Conservation (phyloP, 306 rosid genomes). For the Vachellia collinsii region DNA sequence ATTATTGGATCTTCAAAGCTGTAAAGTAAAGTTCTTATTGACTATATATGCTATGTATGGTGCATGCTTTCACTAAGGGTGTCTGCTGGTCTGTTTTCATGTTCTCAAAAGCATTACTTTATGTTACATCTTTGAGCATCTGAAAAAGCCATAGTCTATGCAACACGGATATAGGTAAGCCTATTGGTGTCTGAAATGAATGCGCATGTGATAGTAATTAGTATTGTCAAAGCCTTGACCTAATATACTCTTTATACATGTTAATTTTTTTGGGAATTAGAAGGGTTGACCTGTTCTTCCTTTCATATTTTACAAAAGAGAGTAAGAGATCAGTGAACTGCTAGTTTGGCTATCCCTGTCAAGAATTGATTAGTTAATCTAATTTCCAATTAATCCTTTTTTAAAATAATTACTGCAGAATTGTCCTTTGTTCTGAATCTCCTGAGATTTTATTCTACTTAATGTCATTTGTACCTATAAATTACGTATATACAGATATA, state of each 20-base stretch:
- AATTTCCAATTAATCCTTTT: neutral
- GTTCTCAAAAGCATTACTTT: neutral
- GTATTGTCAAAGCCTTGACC: neutral
- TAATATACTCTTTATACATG: conserved; percentile 4
- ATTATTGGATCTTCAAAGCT: neutral
- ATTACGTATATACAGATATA: neutral
- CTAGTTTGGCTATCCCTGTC: neutral
- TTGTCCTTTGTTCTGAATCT: neutral
- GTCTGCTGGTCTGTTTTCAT: neutral
- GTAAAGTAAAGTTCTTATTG: neutral
- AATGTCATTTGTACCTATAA: conserved; percentile 18
- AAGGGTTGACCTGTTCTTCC: neutral
- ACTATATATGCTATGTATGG: neutral
- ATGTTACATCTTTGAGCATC: neutral
- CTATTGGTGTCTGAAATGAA: neutral
- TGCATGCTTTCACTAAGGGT: neutral
- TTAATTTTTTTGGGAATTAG: neutral
- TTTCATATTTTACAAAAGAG: neutral
- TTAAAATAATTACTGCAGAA: neutral
- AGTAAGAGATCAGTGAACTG: neutral
- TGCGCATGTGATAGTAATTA: neutral
- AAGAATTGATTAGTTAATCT: neutral
- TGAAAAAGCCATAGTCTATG: neutral
- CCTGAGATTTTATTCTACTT: conserved; percentile 12
- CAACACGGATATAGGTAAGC: neutral